Conservation (phyloP, 2,329 filamentous ascomycete genomes). For the Pyrenochaeta sp. region DNA sequence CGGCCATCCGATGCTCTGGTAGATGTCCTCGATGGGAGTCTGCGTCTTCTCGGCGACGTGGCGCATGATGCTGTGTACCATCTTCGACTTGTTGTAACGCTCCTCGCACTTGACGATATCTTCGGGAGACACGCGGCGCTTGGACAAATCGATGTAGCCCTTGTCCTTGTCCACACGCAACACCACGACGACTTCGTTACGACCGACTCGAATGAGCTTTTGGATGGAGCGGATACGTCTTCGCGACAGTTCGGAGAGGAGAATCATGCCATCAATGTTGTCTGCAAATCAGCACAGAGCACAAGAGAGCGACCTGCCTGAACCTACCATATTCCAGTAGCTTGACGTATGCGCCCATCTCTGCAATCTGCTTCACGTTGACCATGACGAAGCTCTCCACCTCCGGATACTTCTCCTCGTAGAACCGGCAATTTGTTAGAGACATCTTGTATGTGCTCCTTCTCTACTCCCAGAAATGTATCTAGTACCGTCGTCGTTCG, state of each 20-base stretch:
- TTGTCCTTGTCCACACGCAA: conserved; percentile 99
- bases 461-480: conserved; percentile 12
- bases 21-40: conserved; percentile 91
- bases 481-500: conserved; percentile 15
- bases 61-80: conserved; percentile 98
- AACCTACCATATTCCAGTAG: conserved; percentile 81
- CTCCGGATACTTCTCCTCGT: conserved; percentile 97
- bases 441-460: conserved; percentile 71
- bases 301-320: neutral
- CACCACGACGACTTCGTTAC: conserved; percentile 98
- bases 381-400: conserved; percentile 99
- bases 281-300: conserved; percentile 58
- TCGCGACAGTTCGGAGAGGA: conserved; percentile 95
- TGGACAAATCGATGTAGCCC: conserved; percentile 98
- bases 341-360: conserved; percentile 99
- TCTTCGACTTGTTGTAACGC: conserved; percentile 99
- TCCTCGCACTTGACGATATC: conserved; percentile 99
- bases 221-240: conserved; percentile 98
- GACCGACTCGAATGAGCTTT: conserved; percentile 96
- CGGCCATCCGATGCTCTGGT: conserved; percentile 95
- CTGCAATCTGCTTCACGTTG: conserved; percentile 99
- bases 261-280: conserved; percentile 99
- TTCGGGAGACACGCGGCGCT: conserved; percentile 96
- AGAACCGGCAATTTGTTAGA: conserved; percentile 95
- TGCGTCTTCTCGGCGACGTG: conserved; percentile 98